Evolutionary conservation across 164 flowering plant species (phyloP), one percentile per base, ranked within the genome.

Genomic region (Piper betle): DNA sequence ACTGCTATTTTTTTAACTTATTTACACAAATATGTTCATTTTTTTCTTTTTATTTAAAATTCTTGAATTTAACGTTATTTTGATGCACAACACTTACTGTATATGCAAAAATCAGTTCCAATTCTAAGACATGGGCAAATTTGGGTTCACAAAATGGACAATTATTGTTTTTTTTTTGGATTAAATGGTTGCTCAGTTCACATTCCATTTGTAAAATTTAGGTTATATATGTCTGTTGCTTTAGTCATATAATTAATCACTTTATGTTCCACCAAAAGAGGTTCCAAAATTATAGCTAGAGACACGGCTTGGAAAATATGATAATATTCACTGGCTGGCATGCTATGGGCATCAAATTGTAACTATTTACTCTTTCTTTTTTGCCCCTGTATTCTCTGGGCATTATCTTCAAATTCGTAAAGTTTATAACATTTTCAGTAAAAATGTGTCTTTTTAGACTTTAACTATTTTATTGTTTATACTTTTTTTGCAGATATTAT

Each of bases 401-500:
- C 13, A 48, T 1, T 9, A 48, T 48, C 13, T 9, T 19, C 54
- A 15, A 52, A 52, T 52, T 17, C 18, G 0, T 15, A 19, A 17
- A 52, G 7, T 19, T 13, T 19, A 55, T 19, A 19, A 0, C 25
- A 55, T 19, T 55, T 10, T 37, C 38, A 55, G 8, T 13, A 37
- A n/a, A 7, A 37, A 38, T 33, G 13, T 58, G 12, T 17, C n/a
- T 38, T 58, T 33, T 37, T 58, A 5, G 37, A 58, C 6, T 38
- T 12, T 58, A 37, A 16, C 3, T 55, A 7, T n/a, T n/a, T 39
- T 25, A 13, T 58, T 11, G 41, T 39, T 15, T 37, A 10, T 39
- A 6, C 39, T 58, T 12, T 39, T 11, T 8, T 58, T 75, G 70
- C 80, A 94, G 97, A 71, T 88, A 61, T 71, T 94, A 62, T 54